Percentiles rank a stretch among this genome's conserved stretches.
phyloP scores from a whole-genome alignment of 2,329 filamentous ascomycete species.

The Aspergillus transmontanensis region DNA sequence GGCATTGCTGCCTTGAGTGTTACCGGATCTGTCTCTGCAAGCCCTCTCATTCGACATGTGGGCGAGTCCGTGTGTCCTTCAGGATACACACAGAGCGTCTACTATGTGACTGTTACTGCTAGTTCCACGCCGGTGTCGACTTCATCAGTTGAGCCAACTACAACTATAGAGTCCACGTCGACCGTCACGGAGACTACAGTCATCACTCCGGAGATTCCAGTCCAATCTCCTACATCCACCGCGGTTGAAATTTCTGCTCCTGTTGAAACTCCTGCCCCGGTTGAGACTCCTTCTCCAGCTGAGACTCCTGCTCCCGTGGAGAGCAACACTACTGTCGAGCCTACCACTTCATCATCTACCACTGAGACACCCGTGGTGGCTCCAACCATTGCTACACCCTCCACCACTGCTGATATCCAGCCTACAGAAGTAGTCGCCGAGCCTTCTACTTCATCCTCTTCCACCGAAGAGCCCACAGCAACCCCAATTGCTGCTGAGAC shows the following conservation, averaged over 20 bases:
- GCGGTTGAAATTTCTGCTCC: slow-evolving; percentile 12
- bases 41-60: slow-evolving; percentile 20
- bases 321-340: background rate
- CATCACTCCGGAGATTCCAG: slow-evolving; percentile 8
- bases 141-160: slow-evolving; percentile 14
- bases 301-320: slow-evolving; percentile 1
- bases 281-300: slow-evolving; percentile 10
- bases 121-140: slow-evolving; percentile 17
- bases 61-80: slow-evolving; percentile 26
- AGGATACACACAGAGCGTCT: slow-evolving; percentile 30
- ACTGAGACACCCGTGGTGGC: background rate
- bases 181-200: slow-evolving; percentile 9
- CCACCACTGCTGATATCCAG: slow-evolving; percentile 1
- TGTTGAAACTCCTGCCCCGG: background rate
- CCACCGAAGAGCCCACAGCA: background rate
- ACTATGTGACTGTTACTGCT: slow-evolving; percentile 30
- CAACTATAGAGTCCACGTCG: slow-evolving; percentile 12
- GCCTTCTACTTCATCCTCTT: slow-evolving; percentile 5
- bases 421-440: background rate
- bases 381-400: background rate
- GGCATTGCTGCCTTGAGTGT: slow-evolving; percentile 27
- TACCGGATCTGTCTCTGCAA: slow-evolving; percentile 28
- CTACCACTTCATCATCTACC: slow-evolving; percentile 5
- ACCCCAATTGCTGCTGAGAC: background rate
- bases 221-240: slow-evolving; percentile 2